Percentiles rank a stretch among this genome's conserved stretches.
Conservation (phyloP, 306 rosid genomes). For the Corylus heterophylla region DNA sequence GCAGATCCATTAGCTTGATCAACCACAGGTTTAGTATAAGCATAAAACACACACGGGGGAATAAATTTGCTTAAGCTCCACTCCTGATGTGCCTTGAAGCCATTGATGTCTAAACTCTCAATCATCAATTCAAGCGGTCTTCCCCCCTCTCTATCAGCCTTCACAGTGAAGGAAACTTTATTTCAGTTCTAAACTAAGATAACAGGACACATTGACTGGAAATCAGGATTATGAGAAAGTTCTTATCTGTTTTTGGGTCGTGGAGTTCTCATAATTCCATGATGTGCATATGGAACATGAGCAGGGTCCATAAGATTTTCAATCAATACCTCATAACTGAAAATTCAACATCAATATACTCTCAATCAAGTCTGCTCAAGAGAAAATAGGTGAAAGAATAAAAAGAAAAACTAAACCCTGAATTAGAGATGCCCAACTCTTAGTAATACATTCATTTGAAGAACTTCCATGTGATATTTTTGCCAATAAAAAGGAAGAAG, state of each 20-base stretch:
- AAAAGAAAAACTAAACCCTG: background rate
- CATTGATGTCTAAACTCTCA: slow-evolving; percentile 53
- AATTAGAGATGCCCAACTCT: background rate
- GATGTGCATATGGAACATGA: slow-evolving; percentile 85
- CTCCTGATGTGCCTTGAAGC: slow-evolving; percentile 59
- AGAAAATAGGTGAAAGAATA: background rate
- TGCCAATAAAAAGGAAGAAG: background rate
- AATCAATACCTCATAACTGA: slow-evolving; percentile 83
- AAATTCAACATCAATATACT: slow-evolving; percentile 31
- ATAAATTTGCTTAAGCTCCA: slow-evolving; percentile 52
- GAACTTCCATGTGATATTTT: background rate
- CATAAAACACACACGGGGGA: slow-evolving; percentile 71
- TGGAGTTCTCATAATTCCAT: slow-evolving; percentile 55
- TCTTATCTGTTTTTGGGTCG: slow-evolving; percentile 51
- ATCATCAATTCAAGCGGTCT: slow-evolving; percentile 66
- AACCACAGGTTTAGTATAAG: slow-evolving; percentile 28
- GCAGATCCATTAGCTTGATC: slow-evolving; percentile 42
- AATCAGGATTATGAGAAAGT: slow-evolving; percentile 10
- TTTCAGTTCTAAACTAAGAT: slow-evolving; percentile 16
- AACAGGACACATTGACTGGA: background rate
- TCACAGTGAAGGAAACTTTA: slow-evolving; percentile 44
- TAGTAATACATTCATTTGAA: background rate
- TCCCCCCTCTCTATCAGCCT: slow-evolving; percentile 95
- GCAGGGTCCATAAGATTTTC: slow-evolving; percentile 98
- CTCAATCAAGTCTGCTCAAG: background rate